Evolutionary conservation across 805 yeast species (phyloP).

Genomic region (Barnettozyma botsteinii): DNA sequence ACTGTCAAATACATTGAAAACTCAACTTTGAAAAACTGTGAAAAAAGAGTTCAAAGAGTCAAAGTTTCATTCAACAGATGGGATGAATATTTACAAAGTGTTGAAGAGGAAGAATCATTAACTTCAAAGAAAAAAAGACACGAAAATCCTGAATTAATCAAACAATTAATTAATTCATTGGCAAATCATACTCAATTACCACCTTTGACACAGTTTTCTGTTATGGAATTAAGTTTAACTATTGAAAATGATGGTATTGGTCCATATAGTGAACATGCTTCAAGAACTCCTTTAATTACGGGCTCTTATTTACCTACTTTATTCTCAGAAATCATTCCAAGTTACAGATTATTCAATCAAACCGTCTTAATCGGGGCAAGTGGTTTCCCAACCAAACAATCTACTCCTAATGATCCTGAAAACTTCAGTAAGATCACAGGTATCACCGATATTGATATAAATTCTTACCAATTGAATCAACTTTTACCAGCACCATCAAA

Average conservation of each 20-base stretch:
- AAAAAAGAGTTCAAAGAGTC: conserved; percentile 60
- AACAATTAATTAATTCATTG: conserved; percentile 40
- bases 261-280: conserved; percentile 33
- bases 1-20: conserved; percentile 37
- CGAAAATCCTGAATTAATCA: conserved; percentile 29
- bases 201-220: conserved; percentile 42
- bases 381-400: conserved; percentile 28
- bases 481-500: conserved; percentile 25
- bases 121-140: conserved; percentile 18
- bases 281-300: conserved; percentile 50
- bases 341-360: conserved; percentile 52
- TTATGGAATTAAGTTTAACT: conserved; percentile 59
- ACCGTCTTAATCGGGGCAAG: conserved; percentile 49
- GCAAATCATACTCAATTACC: conserved; percentile 35
- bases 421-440: conserved; percentile 35
- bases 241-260: conserved; percentile 58
- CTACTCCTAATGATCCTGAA: neutral
- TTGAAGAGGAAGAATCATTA: conserved; percentile 36
- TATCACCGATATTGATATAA: conserved; percentile 37
- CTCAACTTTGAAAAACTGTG: conserved; percentile 49
- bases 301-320: conserved; percentile 63
- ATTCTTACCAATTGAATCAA: conserved; percentile 20
- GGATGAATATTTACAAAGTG: conserved; percentile 59
- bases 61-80: conserved; percentile 74
- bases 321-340: conserved; percentile 52